A percentile compares a stretch with the other conserved stretches of the same genome.
phyloP scores from a whole-genome alignment of 495 filamentous ascomycete species.

The Penicillium desertorum region DNA sequence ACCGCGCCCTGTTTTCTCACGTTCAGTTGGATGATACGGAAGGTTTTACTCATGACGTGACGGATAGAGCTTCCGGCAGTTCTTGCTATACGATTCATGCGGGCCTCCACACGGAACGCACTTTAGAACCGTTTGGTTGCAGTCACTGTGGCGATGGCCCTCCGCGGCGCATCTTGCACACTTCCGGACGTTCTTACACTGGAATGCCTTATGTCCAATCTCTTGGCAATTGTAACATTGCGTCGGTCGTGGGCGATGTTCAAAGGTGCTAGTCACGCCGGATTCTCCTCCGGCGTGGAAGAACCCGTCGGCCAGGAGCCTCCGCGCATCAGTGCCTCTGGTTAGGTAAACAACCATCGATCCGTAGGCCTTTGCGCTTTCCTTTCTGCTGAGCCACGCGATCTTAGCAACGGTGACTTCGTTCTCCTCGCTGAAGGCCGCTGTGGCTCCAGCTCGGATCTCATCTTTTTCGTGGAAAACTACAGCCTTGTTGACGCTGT shows the following conservation, averaged over 20 bases:
- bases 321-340: slow-evolving; percentile 27
- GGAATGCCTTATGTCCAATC: too few species aligned
- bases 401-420: slow-evolving; percentile 26
- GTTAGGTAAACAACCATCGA: slow-evolving; percentile 39
- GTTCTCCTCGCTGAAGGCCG: slow-evolving; percentile 25
- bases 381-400: slow-evolving; percentile 35
- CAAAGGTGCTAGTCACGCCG: slow-evolving; percentile 27
- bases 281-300: slow-evolving; percentile 33
- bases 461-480: slow-evolving; percentile 26
- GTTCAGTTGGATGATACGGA: slow-evolving; percentile 33
- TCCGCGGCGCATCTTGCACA: slow-evolving; percentile 30
- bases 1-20: slow-evolving; percentile 30
- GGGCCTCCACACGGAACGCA: slow-evolving; percentile 28
- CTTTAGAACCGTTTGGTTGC: slow-evolving; percentile 22
- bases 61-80: slow-evolving; percentile 30
- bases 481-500: slow-evolving; percentile 30
- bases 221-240: too few species aligned
- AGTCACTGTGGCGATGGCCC: slow-evolving; percentile 29
- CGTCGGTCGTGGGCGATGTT: slow-evolving; percentile 26
- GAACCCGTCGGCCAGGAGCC: slow-evolving; percentile 28
- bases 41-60: slow-evolving; percentile 28
- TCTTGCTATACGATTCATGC: slow-evolving; percentile 34
- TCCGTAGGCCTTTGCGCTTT: slow-evolving; percentile 30
- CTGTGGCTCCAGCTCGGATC: slow-evolving; percentile 16
- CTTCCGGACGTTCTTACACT: slow-evolving; percentile 19